Evolutionary conservation across 2,329 filamentous ascomycete genomes (phyloP), one percentile per base, ranked within the genome.

Genomic region (Microdochium paspali): DNA sequence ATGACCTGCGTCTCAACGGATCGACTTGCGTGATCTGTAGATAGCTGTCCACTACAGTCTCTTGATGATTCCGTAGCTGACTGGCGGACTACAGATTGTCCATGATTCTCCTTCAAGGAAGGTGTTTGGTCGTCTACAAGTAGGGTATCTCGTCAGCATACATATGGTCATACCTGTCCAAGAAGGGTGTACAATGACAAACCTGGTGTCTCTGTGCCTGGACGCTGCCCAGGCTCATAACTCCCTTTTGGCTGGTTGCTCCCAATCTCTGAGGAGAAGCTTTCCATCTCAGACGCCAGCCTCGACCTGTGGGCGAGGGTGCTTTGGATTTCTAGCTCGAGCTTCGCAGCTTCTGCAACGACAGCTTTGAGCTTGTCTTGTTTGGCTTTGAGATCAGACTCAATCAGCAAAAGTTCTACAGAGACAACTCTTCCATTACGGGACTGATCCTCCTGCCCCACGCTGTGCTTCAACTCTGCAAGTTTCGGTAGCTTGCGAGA

Each of bases 271-370:
- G 6, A 18, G 35, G 10, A n/a, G 5, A 40, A 21, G 18, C 18
- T 7, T 9, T 62, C 57, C 46, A 63, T 54, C 46, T 66, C 61
- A 13, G 57, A 54, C 3, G 56, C 56, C 47, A 68, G 51, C 49
- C 54, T 58, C 47, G 55, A 56, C 50, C 61, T 60, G 47, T 68
- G 63, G 12, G 61, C 63, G 20, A 64, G 46, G 45, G 55, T 58
- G 1, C 56, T 60, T 23, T 67, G 61, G 15, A 72, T 63, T 50
- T 79, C 76, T 23, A 66, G 66, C 56, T 77, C 65, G 30, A 80
- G 66, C 18, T 65, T 68, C 20, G 65, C 63, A 21, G 74, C 64
- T 56, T 77, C 69, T 4, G 70, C 68, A 49, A 72, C 65, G 30
- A 78, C 55, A 20, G 66, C 59, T 47, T 67, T 66, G 18, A 80